Percentiles rank a stretch among this genome's conserved stretches.
phyloP scores from a whole-genome alignment of 352 stramenopile species.

The Phytophthora hibernalis region DNA sequence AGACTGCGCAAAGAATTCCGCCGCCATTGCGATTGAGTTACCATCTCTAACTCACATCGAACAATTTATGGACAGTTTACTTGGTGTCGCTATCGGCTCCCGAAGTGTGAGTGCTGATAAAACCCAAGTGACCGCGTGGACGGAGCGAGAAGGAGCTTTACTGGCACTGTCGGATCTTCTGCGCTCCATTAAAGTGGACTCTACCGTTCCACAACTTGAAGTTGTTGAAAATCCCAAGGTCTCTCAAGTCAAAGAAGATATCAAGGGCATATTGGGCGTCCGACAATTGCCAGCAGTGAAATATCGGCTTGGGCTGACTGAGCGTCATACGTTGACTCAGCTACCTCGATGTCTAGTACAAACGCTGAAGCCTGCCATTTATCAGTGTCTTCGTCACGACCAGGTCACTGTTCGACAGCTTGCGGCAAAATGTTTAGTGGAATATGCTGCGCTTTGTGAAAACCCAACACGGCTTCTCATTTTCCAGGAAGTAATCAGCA shows the following conservation, averaged over 20 bases:
- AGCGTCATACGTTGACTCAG: slow-evolving; percentile 14
- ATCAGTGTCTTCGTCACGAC: slow-evolving; percentile 59
- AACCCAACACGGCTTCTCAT: slow-evolving; percentile 54
- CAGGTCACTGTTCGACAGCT: slow-evolving; percentile 66
- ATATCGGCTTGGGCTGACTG: slow-evolving; percentile 42
- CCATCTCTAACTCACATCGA: slow-evolving; percentile 44
- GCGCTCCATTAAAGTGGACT: slow-evolving; percentile 35
- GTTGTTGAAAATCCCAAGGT: slow-evolving; percentile 9
- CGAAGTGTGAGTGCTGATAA: slow-evolving; percentile 34
- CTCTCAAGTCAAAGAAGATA: slow-evolving; percentile 40
- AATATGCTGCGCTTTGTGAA: slow-evolving; percentile 59
- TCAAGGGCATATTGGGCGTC: slow-evolving; percentile 31
- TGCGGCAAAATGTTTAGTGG: slow-evolving; percentile 55
- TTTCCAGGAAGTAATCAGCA: slow-evolving; percentile 82
- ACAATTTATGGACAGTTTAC: slow-evolving; percentile 47
- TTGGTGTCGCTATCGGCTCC: slow-evolving; percentile 44
- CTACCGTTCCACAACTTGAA: neutral
- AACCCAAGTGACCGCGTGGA: slow-evolving; percentile 43
- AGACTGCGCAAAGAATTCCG: slow-evolving; percentile 39
- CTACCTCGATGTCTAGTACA: slow-evolving; percentile 41
- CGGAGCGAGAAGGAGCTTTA: slow-evolving; percentile 57
- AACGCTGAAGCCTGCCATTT: slow-evolving; percentile 61
- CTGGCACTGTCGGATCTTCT: slow-evolving; percentile 48
- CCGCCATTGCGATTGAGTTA: slow-evolving; percentile 37
- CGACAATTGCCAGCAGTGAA: neutral